A percentile compares a stretch with the other conserved stretches of the same genome.
Conservation (phyloP, 164 flowering plant genomes). For the Paratinospora sagittata region DNA sequence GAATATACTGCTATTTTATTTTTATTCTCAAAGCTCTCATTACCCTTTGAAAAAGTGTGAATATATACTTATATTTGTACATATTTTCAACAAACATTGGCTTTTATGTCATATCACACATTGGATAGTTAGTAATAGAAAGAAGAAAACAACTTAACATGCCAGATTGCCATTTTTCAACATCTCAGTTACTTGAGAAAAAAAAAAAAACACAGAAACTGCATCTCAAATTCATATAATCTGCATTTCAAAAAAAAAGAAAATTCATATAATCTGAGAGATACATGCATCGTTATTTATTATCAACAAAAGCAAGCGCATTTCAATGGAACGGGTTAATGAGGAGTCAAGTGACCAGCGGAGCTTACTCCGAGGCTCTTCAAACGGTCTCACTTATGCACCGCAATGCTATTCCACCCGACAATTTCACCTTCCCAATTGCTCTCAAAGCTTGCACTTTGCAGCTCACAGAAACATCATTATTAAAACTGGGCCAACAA, state of each 20-base stretch:
- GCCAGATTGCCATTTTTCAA: no score
- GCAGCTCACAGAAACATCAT: neutral
- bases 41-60: no score
- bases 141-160: no score
- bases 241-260: no score
- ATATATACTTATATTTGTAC: no score
- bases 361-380: conserved; percentile 12
- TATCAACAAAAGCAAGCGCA: neutral
- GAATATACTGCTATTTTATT: no score
- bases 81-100: no score
- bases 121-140: no score
- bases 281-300: neutral
- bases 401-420: neutral
- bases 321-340: conserved; percentile 1
- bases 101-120: no score
- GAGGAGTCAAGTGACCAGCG: conserved; percentile 4
- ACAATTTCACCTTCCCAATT: conserved; percentile 15
- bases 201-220: neutral
- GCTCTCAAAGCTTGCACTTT: conserved; percentile 15
- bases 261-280: no score
- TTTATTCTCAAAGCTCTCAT: no score
- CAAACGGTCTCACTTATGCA: conserved; percentile 11
- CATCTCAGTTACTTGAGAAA: no score
- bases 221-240: neutral
- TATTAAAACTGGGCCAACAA: conserved; percentile 8